Percentiles rank a stretch among this genome's conserved stretches.
Conservation (phyloP, 768 basidiomycete species). For the Calocybe gangraenosa region DNA sequence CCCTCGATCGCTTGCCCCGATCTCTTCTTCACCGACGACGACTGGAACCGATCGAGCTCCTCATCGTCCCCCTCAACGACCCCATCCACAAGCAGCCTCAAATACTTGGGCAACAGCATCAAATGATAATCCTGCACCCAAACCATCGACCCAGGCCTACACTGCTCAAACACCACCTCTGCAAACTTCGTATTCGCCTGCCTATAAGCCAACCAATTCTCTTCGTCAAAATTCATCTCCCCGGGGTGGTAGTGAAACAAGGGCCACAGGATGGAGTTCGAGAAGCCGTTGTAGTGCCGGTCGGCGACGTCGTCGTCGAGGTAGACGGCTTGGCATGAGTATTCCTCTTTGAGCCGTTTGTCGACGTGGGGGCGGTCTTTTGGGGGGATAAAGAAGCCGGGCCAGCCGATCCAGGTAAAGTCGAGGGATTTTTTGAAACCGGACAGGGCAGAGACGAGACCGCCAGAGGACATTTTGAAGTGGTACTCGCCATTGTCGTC, state of each 20-base stretch:
- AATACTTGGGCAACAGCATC: constrained; percentile 95
- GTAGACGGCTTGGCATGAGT: constrained; percentile 96
- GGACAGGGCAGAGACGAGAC: constrained; percentile 93
- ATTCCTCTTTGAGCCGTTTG: constrained; percentile 89
- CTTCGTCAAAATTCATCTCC: constrained; percentile 99
- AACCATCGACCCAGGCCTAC: constrained; percentile 87
- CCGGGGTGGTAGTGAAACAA: constrained; percentile 99
- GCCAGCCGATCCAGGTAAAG: constrained; percentile 98
- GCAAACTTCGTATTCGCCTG: constrained; percentile 96
- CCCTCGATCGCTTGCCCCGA: constrained; percentile 25
- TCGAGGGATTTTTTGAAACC: constrained; percentile 98
- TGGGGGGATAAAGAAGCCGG: constrained; percentile 88
- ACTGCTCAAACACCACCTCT: constrained; percentile 75
- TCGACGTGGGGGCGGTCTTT: constrained; percentile 92
- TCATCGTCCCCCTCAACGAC: constrained; percentile 63
- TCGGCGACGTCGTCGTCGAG: constrained; percentile 98
- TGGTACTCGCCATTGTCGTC: constrained; percentile 91
- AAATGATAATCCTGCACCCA: constrained; percentile 99
- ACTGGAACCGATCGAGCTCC: no score
- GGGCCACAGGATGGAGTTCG: constrained; percentile 99
- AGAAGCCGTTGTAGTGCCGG: constrained; percentile 96
- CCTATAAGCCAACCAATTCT: constrained; percentile 96
- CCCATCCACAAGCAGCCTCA: constrained; percentile 84
- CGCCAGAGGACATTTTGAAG: constrained; percentile 99
- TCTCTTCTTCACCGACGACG: no score